phyloP scores from a whole-genome alignment of 2,329 filamentous ascomycete genomes.

The Cercospora sp. region DNA sequence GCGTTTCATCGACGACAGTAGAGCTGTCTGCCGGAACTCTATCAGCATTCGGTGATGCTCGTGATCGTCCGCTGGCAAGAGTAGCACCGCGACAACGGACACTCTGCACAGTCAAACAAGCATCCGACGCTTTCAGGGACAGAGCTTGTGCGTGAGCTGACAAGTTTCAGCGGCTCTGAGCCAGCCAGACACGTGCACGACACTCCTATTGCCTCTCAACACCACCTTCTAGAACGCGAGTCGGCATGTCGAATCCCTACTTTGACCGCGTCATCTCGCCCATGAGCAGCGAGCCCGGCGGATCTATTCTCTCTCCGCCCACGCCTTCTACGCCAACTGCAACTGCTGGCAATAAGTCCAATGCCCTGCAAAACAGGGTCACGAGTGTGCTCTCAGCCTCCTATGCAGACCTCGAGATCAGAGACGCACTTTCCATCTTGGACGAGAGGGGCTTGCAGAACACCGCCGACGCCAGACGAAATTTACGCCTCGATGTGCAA shows the following conservation, averaged over 20 bases:
- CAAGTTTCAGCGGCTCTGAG: neutral
- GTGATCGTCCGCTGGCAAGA: neutral
- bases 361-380: constrained; percentile 77
- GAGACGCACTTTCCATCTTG: constrained; percentile 76
- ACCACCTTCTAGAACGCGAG: neutral
- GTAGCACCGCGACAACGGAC: neutral
- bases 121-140: neutral
- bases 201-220: neutral
- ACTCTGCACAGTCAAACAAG: neutral
- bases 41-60: neutral
- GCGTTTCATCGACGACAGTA: neutral
- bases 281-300: constrained; percentile 14
- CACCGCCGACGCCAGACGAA: constrained; percentile 73
- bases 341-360: constrained; percentile 45
- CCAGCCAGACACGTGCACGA: neutral
- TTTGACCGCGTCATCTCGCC: constrained; percentile 28
- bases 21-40: neutral
- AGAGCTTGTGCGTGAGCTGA: neutral
- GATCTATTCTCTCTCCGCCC: constrained; percentile 18
- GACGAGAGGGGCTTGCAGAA: constrained; percentile 72
- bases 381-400: constrained; percentile 85
- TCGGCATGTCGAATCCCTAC: constrained; percentile 32
- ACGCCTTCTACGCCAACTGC: constrained; percentile 20
- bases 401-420: constrained; percentile 88
- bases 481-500: constrained; percentile 78